Evolutionary conservation across 2,329 filamentous ascomycete species (phyloP), one percentile per base, ranked within the genome.

Genomic region (Parastagonospora nodorum): DNA sequence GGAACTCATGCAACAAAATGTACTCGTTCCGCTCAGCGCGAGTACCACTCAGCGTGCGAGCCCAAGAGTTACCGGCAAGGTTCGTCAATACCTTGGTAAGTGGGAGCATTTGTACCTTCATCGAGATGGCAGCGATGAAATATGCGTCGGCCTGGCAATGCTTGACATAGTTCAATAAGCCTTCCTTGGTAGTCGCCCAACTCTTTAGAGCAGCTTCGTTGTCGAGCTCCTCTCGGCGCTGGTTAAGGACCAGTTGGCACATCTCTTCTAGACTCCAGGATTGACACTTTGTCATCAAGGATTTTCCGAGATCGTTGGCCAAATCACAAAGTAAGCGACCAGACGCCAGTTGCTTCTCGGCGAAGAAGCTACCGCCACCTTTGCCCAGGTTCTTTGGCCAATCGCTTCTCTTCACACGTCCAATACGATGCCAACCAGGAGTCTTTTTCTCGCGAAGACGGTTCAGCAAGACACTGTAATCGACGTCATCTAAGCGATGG

Each of bases 231-330:
- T 88, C 85, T 36, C 94, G 88, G 36, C 80, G 80, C 67, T 88
- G 88, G 29, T 86, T 82, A 5, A 99, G 86, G 60, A 97, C 96
- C 12, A 97, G 82, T 57, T 88, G 90, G 72, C 92, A 96, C 92
- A 99, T 99, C 74, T 99, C 94, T 2, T 93, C 95, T 73, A 99
- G 81, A 73, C 89, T 96, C 94, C 94, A 99, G 2, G 92, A 96
- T 74, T 97, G 93, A 73, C 94, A 99, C 77, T 96, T 96, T 64
- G 84, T 87, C 93, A 97, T 97, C 59, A 92, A 84, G 9, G 93
- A 97, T 79, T 97, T 97, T 73, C 94, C 94, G 68, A 95, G 90
- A 63, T 99, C 94, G 71, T 99, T 99, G 50, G 88, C 92, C 52
- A 97, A 80, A 77, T 99, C 94, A 72, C 94, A 97, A 49, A 97